A percentile compares a stretch with the other conserved stretches of the same genome.
Conservation (phyloP, 2,329 filamentous ascomycete species). For the Colletotrichum sp. region DNA sequence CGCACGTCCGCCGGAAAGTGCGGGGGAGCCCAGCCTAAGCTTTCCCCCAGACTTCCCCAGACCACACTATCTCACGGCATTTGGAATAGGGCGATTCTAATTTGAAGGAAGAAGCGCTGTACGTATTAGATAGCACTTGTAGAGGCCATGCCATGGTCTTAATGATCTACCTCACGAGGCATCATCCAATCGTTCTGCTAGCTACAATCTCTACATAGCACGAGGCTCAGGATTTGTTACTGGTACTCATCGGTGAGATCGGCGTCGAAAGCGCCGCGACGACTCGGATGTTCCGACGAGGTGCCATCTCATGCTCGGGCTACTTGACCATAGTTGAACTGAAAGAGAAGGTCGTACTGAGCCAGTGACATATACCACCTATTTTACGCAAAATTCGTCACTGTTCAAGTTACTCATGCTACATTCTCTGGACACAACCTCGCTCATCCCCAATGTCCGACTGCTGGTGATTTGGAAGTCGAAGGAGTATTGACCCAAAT, state of each 20-base stretch:
- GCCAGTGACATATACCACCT: neutral
- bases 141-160: neutral
- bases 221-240: neutral
- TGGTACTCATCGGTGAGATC: neutral
- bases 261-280: neutral
- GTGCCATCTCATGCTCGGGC: neutral
- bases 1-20: neutral
- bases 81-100: neutral
- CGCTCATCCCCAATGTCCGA: neutral
- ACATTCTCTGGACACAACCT: too few relatives aligned
- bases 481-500: neutral
- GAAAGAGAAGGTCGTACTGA: neutral
- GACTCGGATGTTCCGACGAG: neutral
- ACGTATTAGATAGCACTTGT: fast-evolving
- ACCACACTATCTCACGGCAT: neutral
- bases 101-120: neutral
- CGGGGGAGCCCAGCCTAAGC: neutral
- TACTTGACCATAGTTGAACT: neutral
- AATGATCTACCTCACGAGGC: neutral
- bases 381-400: neutral
- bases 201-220: neutral
- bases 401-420: too few relatives aligned
- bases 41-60: neutral
- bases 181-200: neutral
- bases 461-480: neutral